Evolutionary conservation across 23 red algal genomes (phyloP).

Genomic region (Agarophyton chilense): DNA sequence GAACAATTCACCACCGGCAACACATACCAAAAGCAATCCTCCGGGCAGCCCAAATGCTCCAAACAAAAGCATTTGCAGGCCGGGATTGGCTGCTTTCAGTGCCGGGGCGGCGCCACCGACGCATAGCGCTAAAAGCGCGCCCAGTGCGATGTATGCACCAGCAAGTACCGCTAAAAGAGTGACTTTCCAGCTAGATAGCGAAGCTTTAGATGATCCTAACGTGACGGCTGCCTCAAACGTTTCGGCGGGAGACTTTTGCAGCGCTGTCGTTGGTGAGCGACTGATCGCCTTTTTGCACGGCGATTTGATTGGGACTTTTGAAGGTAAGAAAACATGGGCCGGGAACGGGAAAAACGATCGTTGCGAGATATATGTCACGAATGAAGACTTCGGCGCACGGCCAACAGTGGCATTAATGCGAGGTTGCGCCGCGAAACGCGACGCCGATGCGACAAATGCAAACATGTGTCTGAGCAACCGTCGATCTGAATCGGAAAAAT

Average conservation of each 20-base stretch:
- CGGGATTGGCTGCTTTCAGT: slow-evolving; percentile 60
- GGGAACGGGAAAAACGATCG: not conserved
- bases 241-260: slow-evolving; percentile 51
- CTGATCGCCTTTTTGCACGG: not conserved
- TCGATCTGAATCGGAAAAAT: not conserved
- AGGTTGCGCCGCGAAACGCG: not conserved
- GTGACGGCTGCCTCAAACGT: slow-evolving; percentile 50
- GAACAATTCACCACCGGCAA: slow-evolving; percentile 78
- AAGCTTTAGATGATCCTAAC: slow-evolving; percentile 59
- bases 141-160: slow-evolving; percentile 74
- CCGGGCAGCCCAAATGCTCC: slow-evolving; percentile 70
- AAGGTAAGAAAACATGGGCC: not conserved
- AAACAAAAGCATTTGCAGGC: slow-evolving; percentile 62
- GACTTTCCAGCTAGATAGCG: slow-evolving; percentile 28
- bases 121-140: slow-evolving; percentile 62
- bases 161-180: slow-evolving; percentile 51
- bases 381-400: not conserved
- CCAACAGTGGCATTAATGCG: not conserved
- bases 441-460: not conserved
- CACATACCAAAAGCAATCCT: slow-evolving; percentile 60
- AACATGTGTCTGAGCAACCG: not conserved
- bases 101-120: slow-evolving; percentile 74
- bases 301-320: not conserved
- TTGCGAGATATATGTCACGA: not conserved
- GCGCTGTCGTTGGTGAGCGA: not conserved